A percentile compares a stretch with the other conserved stretches of the same genome.
phyloP scores from a whole-genome alignment of 2,329 filamentous ascomycete genomes.

The Camptophora hylomeconis region DNA sequence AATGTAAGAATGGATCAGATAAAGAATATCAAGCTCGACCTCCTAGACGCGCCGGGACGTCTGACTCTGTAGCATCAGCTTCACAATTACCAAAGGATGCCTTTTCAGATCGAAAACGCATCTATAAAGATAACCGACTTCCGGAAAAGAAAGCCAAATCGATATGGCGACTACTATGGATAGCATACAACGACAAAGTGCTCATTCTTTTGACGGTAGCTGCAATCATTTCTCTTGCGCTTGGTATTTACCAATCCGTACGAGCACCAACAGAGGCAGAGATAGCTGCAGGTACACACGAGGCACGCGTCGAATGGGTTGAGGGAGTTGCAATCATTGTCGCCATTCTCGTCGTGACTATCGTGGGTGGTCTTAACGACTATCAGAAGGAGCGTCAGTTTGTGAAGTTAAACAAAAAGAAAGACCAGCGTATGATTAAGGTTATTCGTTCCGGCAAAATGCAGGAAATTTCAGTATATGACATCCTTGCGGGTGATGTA shows the following conservation, averaged over 20 bases:
- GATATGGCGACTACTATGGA: constrained; percentile 55
- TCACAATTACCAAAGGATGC: constrained; percentile 12
- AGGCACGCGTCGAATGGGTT: constrained; percentile 59
- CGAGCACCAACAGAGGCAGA: constrained; percentile 13
- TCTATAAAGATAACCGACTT: constrained; percentile 56
- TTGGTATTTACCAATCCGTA: constrained; percentile 48
- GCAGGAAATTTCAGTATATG: constrained; percentile 55
- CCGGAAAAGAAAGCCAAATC: constrained; percentile 54
- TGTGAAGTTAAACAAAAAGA: constrained; percentile 67
- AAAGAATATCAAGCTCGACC: constrained; percentile 10
- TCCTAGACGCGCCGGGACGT: constrained; percentile 13
- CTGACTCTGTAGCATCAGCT: constrained; percentile 10
- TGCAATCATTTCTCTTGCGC: constrained; percentile 55
- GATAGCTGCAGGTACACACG: constrained; percentile 12
- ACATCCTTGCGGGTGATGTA: constrained; percentile 61
- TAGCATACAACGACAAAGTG: constrained; percentile 67
- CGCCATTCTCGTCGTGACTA: constrained; percentile 61
- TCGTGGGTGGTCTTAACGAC: constrained; percentile 67
- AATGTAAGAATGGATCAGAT: constrained; percentile 9
- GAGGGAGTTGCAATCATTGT: constrained; percentile 70
- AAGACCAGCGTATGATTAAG: constrained; percentile 62
- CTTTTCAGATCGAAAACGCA: constrained; percentile 52
- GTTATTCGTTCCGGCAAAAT: constrained; percentile 63
- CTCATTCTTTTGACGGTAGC: constrained; percentile 55
- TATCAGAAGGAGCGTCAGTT: constrained; percentile 75